A percentile compares a stretch with the other conserved stretches of the same genome.
phyloP scores from a whole-genome alignment of 2,329 filamentous ascomycete genomes.

The Lecanicillium sp. region DNA sequence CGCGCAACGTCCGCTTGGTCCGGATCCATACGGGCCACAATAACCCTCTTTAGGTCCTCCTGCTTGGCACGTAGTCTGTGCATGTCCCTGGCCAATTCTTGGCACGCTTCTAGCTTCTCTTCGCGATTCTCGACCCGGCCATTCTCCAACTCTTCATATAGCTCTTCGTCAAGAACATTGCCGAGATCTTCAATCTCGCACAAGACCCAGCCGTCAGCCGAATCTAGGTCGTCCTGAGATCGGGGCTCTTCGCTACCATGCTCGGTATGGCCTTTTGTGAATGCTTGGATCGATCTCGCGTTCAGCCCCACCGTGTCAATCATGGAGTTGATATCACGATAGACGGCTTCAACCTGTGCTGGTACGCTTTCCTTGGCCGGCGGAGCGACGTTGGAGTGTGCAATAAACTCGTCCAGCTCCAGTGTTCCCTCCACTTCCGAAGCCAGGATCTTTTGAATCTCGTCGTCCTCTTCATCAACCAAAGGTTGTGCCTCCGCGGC shows the following conservation, averaged over 20 bases:
- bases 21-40: conserved; percentile 61
- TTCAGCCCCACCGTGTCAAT: conserved; percentile 88
- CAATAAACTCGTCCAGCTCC: conserved; percentile 60
- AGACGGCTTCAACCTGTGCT: conserved; percentile 57
- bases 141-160: conserved; percentile 57
- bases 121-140: conserved; percentile 61
- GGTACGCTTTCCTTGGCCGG: conserved; percentile 49
- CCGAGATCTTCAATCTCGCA: conserved; percentile 66
- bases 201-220: conserved; percentile 62
- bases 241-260: conserved; percentile 44
- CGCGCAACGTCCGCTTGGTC: conserved; percentile 55
- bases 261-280: conserved; percentile 59
- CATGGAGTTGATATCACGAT: conserved; percentile 86
- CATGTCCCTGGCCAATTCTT: conserved; percentile 61
- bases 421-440: conserved; percentile 54
- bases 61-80: conserved; percentile 65
- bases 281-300: conserved; percentile 54
- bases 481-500: conserved; percentile 49
- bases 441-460: conserved; percentile 53
- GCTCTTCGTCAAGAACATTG: conserved; percentile 51
- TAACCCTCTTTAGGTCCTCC: conserved; percentile 68
- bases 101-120: conserved; percentile 59
- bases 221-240: conserved; percentile 59
- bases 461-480: conserved; percentile 61
- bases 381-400: conserved; percentile 45